Percentiles rank a stretch among this genome's conserved stretches.
Evolutionary conservation across 179 eudicot genomes (phyloP).

Genomic region (Patellifolia procumbens): DNA sequence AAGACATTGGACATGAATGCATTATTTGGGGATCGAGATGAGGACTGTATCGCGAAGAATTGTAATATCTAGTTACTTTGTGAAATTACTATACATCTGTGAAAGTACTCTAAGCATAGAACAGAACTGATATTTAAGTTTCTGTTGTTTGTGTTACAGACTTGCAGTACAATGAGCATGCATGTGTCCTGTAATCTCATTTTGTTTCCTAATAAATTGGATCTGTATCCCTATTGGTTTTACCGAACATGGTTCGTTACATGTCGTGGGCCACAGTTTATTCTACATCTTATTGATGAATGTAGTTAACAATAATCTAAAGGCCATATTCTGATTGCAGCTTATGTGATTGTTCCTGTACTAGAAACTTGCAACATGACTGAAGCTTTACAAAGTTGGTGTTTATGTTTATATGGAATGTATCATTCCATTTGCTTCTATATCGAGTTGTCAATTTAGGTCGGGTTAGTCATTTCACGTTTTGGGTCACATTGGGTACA

Average conservation of each 20-base stretch:
- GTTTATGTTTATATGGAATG: too few relatives aligned
- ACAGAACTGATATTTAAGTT: background rate
- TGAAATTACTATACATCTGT: conserved; percentile 2
- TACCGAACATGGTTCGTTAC: background rate
- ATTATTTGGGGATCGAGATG: conserved; percentile 6
- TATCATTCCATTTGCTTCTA: too few relatives aligned
- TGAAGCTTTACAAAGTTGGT: too few relatives aligned
- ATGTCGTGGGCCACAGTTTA: background rate
- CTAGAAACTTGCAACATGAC: too few relatives aligned
- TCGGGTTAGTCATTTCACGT: too few relatives aligned
- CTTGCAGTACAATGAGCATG: conserved; percentile 17
- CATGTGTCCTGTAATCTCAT: conserved; percentile 23
- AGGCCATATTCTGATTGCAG: too few relatives aligned
- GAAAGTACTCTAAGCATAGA: conserved; percentile 13
- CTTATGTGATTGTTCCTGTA: too few relatives aligned
- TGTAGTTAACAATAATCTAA: background rate
- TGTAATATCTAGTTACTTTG: conserved; percentile 19
- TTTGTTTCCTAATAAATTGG: conserved; percentile 19
- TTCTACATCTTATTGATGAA: background rate
- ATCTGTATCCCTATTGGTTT: conserved; percentile 1
- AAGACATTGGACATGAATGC: conserved; percentile 23
- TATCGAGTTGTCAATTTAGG: too few relatives aligned
- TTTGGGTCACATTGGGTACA: too few relatives aligned
- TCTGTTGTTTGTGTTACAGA: conserved; percentile 10
- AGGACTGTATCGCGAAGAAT: conserved; percentile 13